Base-by-base conservation (phyloP, 2,329 filamentous ascomycete genomes). In the Rhexocercosporidium sp. region DNA sequence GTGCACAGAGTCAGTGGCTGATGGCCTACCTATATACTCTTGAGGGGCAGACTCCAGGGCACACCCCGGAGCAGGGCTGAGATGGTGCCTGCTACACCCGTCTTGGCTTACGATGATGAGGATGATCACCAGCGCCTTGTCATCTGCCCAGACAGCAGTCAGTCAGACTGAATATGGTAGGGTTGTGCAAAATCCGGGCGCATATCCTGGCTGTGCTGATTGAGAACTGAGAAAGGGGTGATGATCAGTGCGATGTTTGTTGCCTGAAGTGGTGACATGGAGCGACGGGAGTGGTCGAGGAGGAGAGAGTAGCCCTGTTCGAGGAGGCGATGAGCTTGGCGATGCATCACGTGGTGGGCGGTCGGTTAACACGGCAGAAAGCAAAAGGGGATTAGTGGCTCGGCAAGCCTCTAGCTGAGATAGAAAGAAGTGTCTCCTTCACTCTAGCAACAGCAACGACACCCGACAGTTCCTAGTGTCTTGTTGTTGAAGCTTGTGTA, bases 61-160 rank as follows among this genome's bases (percentile, higher is more conserved):
- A 64, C 20, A 59, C 14, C 57, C 22, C 31, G n/a, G 57, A 59
- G 37, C 22, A 59, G 25, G 57, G 57, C 64, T 66, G 57, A 47
- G 57, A 53, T 47, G 27, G 31, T 56, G 34, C 54, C 34, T 37
- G 27, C 20, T 25, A 16, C 18, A 46, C 18, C 27, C n/a, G 41
- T 29, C 57, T 66, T 65, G 47, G 64, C 63, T 3, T 22, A 3
- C 39, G 51, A 46, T 25, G 59, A 66, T 62, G 59, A 66, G 5
- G n/a, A 3, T 18, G n/a, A 39, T n/a, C n/a, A 31, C 53, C 53
- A 22, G 8, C 9, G 34, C 34, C 4, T 2, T 56, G 31, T 56
- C 29, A 56, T 56, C 53, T 56, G 53, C 53, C 51, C 51, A 62
- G 46, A 37, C 37, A 39, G 59, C 51, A 62, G 46, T 27, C 37